A percentile compares a stretch with the other conserved stretches of the same genome.
Conservation (phyloP, 2,329 filamentous ascomycete genomes). For the Monosporascus ibericus region DNA sequence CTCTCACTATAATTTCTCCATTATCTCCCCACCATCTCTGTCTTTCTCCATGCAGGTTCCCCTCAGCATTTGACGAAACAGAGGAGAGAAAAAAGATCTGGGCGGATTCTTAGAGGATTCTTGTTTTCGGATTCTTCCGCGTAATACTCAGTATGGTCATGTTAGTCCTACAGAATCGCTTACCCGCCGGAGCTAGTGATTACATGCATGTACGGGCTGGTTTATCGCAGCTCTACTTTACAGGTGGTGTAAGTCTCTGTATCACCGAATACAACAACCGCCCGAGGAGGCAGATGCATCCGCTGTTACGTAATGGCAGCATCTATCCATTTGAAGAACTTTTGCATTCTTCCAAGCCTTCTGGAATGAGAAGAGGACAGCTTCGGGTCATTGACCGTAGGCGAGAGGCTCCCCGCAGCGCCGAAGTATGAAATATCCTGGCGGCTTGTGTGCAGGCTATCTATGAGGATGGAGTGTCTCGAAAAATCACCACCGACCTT, state of each 20-base stretch:
- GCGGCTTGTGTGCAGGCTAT: not conserved
- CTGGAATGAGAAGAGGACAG: not conserved
- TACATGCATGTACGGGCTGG: conserved; percentile 19
- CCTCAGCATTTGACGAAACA: not conserved
- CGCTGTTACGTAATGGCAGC: not conserved
- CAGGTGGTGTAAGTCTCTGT: not conserved
- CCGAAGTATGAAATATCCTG: not conserved
- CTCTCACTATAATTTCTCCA: not conserved
- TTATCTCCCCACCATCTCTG: not conserved
- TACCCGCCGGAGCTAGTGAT: conserved; percentile 27
- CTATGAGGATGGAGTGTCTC: too few relatives aligned
- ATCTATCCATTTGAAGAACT: not conserved
- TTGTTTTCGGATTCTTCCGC: conserved; percentile 11
- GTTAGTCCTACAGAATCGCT: conserved; percentile 5
- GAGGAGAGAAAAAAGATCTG: not conserved
- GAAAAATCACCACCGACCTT: not conserved
- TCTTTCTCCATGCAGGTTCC: not conserved
- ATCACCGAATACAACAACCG: not conserved
- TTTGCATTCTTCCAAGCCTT: not conserved
- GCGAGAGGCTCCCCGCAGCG: not conserved
- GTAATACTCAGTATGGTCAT: conserved; percentile 1
- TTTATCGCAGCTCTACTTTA: not conserved
- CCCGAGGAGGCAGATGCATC: not conserved
- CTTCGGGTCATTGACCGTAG: not conserved
- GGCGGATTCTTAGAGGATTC: conserved; percentile 7